Base-by-base conservation (phyloP, 2,329 filamentous ascomycete genomes). In the Ophiocordyceps sinensis region DNA sequence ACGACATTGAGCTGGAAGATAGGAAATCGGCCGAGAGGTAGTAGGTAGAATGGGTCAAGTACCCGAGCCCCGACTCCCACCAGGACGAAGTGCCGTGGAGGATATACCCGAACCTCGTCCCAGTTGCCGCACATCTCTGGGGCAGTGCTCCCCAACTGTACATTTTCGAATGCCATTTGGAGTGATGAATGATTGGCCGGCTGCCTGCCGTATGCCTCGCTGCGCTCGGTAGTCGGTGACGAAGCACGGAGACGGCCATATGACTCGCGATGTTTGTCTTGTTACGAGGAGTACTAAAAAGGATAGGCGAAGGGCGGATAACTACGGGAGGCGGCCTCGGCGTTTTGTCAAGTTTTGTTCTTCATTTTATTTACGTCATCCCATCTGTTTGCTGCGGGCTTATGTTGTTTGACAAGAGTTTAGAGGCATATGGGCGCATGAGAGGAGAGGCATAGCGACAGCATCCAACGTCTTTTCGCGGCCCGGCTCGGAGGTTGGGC, bases 1-100 rank as follows among this genome's bases (percentile, higher is more conserved):
- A 61, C 43, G 59, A 63, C 31, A 71, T 74, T 48, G 73, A 76
- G 52, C 58, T 73, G 45, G 65, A 74, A 48, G 61, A 60, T 43
- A 65, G 64, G 40, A 71, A 70, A 50, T 58, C 58, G 29, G 53
- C 55, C 32, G 58, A 65, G 46, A 53, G 54, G 43, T 59, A 49
- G 53, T 41, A 15, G 14, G n/a, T n/a, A 26, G 17, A 14, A 2
- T 9, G 32, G 14, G 8, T n/a, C n/a, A n/a, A n/a, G n/a, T n/a
- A 17, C 32, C n/a, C 14, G 32, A 34, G 14, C 15, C 32, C 14
- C 7, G 7, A 17, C 9, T 34, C n/a, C 8, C n/a, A n/a, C n/a
- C 32, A 34, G 47, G 46, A 44, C 38, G 41, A 38, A 40, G 35
- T 39, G 38, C 36, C 31, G 21, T 26, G 28, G 29, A 45, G 30